Evolutionary conservation across 192 early-diverging fungal species (phyloP), one percentile per base, ranked within the genome.

Genomic region (Linderina pennispora): DNA sequence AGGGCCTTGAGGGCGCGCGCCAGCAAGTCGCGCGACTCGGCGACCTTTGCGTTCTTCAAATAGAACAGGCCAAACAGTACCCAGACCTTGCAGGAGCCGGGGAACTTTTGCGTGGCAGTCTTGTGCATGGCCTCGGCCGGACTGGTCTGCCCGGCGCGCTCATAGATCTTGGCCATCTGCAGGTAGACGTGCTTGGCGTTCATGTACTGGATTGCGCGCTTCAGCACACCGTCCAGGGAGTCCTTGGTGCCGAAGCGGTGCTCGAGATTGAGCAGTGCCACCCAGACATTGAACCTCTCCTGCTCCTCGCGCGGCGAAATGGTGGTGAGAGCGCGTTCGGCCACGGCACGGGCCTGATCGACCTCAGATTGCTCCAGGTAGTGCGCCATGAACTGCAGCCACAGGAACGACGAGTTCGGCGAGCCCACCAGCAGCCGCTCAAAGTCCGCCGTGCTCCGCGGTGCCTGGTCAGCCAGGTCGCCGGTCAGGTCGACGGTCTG

Each of bases 311-410:
- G 62, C 68, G 83, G 91, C 46, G 71, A 78, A 48, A 99, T 98
- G 16, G 83, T 86, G 66, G 89, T 92, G 44, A 99, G 72, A 14
- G 97, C 97, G 26, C 91, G 84, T 59, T 97, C 93, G 41, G 86
- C 97, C 43, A 97, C 84, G 34, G 82, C 81, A 33, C 97, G 87
- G 10, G 97, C 94, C 53, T 93, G 94, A 23, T 76, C 82, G 23
- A 97, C 81, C 69, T 99, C 94, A 0, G 92, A 89, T 46, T 96
- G 74, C 41, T 93, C 84, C 3, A 99, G 74, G 52, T 98, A 92
- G 79, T 89, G 93, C n/a, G 94, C 92, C 94, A 99, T 99, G 62
- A 92, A 99, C 70, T 99, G 93, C 59, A 99, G 91, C 97, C 97
- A 99, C 40, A 99, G 49, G 76, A 84, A 95, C 15, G 97, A 99